Percentiles rank a stretch among this genome's conserved stretches.
phyloP scores from a whole-genome alignment of 805 yeast genomes.

The Candida boleticola region DNA sequence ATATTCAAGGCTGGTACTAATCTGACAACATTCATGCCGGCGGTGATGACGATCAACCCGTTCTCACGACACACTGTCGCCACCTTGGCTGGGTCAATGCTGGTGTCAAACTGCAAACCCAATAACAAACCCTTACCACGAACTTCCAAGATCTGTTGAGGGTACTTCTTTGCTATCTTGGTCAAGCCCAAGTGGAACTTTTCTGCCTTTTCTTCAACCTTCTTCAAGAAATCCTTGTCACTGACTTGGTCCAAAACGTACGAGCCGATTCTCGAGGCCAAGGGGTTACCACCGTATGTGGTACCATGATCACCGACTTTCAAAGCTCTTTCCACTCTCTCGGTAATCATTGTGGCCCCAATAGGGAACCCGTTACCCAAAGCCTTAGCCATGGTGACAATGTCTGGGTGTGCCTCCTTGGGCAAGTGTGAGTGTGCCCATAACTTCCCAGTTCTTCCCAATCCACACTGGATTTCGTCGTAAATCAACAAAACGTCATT shows the following conservation, averaged over 20 bases:
- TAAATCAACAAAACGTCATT: conserved; percentile 76
- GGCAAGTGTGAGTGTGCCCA: conserved; percentile 90
- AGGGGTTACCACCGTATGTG: conserved; percentile 95
- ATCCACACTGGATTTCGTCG: conserved; percentile 97
- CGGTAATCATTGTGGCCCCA: conserved; percentile 88
- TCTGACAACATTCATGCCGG: conserved; percentile 88
- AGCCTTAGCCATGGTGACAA: conserved; percentile 92
- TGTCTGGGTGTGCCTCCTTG: conserved; percentile 86
- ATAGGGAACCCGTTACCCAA: conserved; percentile 96
- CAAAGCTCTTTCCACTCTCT: conserved; percentile 67
- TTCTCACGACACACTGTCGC: conserved; percentile 68
- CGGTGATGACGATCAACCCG: conserved; percentile 84
- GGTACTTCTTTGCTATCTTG: conserved; percentile 52
- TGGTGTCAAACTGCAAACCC: conserved; percentile 67
- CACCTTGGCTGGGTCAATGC: conserved; percentile 59
- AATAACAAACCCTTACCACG: conserved; percentile 89
- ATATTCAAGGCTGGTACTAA: conserved; percentile 91
- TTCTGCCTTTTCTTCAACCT: conserved; percentile 61
- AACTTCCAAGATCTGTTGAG: conserved; percentile 60
- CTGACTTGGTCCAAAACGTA: conserved; percentile 73
- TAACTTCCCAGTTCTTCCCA: conserved; percentile 86
- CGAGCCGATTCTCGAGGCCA: conserved; percentile 78
- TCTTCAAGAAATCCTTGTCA: conserved; percentile 53
- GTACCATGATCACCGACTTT: conserved; percentile 97
- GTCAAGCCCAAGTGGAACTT: conserved; percentile 51